phyloP scores from a whole-genome alignment of 352 stramenopile species.

The Phytophthora cryptogea region DNA sequence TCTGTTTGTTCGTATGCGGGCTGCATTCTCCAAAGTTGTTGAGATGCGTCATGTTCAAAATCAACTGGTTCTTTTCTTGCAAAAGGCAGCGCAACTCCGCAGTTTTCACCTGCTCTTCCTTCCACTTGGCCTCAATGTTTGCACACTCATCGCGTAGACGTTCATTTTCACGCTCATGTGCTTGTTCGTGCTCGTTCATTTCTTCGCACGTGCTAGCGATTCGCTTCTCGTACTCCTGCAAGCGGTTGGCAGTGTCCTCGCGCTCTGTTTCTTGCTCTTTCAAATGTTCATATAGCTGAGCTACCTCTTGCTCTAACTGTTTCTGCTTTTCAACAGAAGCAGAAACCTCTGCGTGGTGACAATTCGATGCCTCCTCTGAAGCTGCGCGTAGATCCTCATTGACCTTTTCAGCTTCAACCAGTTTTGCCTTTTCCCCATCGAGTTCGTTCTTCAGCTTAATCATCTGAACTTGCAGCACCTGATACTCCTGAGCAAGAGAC shows the following conservation, averaged over 20 bases:
- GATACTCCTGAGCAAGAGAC: slow-evolving; percentile 41
- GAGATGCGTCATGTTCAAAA: slow-evolving; percentile 46
- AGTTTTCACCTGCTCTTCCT: slow-evolving; percentile 58
- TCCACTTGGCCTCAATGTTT: slow-evolving; percentile 41
- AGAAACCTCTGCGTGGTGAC: slow-evolving; percentile 27
- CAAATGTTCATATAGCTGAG: slow-evolving; percentile 38
- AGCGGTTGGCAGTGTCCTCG: slow-evolving; percentile 64
- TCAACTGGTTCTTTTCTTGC: slow-evolving; percentile 74
- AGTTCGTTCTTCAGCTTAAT: slow-evolving; percentile 42
- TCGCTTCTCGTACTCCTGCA: slow-evolving; percentile 75
- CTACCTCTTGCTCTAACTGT: slow-evolving; percentile 38
- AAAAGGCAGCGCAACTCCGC: slow-evolving; percentile 58
- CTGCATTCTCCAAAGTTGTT: slow-evolving; percentile 23
- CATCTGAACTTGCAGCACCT: slow-evolving; percentile 25
- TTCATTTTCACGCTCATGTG: slow-evolving; percentile 58
- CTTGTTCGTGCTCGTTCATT: slow-evolving; percentile 74
- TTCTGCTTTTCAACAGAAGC: slow-evolving; percentile 15
- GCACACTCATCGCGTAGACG: slow-evolving; percentile 42
- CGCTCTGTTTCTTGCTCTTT: slow-evolving; percentile 53
- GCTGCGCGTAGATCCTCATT: slow-evolving; percentile 23
- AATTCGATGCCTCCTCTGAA: slow-evolving; percentile 7
- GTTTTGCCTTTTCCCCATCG: slow-evolving; percentile 22
- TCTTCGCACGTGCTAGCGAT: slow-evolving; percentile 73
- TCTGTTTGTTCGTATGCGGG: background rate
- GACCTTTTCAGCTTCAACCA: slow-evolving; percentile 12